Evolutionary conservation across 306 rosid species (phyloP).

Genomic region (Cotoneaster glaucophyllus): DNA sequence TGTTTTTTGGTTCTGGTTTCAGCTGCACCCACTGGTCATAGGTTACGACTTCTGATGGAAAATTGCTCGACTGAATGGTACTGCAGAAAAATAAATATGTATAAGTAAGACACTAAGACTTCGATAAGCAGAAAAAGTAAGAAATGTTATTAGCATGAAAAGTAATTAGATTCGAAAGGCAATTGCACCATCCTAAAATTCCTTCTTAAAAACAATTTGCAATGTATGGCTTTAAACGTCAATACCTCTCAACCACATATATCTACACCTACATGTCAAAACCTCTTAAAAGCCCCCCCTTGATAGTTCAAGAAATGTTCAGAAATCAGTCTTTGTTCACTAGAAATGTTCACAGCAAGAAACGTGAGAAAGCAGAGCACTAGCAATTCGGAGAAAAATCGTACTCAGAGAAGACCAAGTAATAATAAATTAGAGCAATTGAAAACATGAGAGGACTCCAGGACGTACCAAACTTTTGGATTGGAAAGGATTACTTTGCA

Average conservation of each 20-base stretch:
- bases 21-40: conserved; percentile 64
- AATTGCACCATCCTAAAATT: neutral
- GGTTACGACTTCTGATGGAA: conserved; percentile 71
- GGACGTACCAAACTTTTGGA: conserved; percentile 50
- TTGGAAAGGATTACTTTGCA: conserved; percentile 43
- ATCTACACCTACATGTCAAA: neutral
- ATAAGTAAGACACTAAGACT: neutral
- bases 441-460: neutral
- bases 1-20: conserved; percentile 57
- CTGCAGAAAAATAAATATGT: conserved; percentile 31
- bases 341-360: neutral
- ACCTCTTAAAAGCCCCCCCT: neutral
- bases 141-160: neutral
- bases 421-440: neutral
- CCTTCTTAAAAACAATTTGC: neutral
- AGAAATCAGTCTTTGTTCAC: neutral
- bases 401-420: neutral
- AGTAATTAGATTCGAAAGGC: neutral
- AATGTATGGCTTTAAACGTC: neutral
- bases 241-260: neutral
- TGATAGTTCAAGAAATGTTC: neutral
- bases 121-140: neutral
- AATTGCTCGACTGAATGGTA: conserved; percentile 36
- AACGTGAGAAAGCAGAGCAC: neutral
- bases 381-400: neutral